Evolutionary conservation across 2,329 filamentous ascomycete species (phyloP), one percentile per base, ranked within the genome.

Genomic region (Pyrenochaeta sp.): DNA sequence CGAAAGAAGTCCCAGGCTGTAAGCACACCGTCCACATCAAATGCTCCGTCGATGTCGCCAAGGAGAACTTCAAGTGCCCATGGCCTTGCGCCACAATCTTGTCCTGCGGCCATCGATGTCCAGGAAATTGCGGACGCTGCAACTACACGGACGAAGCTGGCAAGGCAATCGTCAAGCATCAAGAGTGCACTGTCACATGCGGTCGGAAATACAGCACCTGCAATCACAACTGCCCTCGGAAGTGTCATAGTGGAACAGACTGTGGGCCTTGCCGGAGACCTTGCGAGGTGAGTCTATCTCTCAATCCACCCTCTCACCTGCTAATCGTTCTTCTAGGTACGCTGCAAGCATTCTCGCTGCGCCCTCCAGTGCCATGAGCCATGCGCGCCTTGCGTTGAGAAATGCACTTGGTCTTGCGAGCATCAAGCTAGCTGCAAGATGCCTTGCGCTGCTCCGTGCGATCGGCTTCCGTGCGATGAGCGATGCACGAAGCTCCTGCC

Each of bases 41-140:
- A 5, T 90, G 87, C 56, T 56, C 68, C 13, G 30, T 66, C 3
- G 72, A 86, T 36, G 75, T 85, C 6, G 48, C 55, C 0, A 30
- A 47, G 0, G 18, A 60, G 0, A 17, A 34, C 0, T 86, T 78
- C 58, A 47, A 28, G 1, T 90, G 87, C 58, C 41, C 32, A 0
- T 67, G 64, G 1, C 36, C 50, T 1, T 90, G 87, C 52, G 70
- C 63, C 1, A 49, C 53, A 0, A 28, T 60, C 0, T 71, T 83
- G 1, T 19, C 63, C 0, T 90, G 87, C 54, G 84, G 86, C 0
- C 86, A 88, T 57, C 43, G 41, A 1, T 89, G 85, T 18, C 46
- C 58, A 4, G 71, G 68, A 2, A 26, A 22, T 6, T 89, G 85
- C 57, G 64, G 46, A 6, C 40, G 50, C 0, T 89, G 86, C 63